These are phyloP conservation scores for Blastocystis sp. DNA, from an alignment of 352 stramenopile species.

Conservation along the genomic window DNA sequence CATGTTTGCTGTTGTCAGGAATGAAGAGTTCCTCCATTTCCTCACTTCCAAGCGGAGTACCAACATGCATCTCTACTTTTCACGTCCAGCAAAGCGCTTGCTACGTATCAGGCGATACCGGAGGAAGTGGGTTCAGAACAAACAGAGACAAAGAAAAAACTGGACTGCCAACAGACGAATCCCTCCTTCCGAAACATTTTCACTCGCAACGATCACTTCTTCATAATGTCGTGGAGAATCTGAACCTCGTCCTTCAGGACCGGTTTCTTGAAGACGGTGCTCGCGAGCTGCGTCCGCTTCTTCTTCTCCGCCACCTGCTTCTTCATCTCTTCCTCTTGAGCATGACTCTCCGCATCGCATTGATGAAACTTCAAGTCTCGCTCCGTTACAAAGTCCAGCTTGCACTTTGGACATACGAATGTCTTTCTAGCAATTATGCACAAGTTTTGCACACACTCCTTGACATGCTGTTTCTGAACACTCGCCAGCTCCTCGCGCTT, in stretches of 20 bases:
- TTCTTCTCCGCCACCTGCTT: not conserved
- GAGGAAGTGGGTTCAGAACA: not conserved
- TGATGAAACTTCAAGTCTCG: not conserved
- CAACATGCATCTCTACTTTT: not conserved
- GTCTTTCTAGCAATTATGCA: not conserved
- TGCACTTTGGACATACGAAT: constrained; percentile 15
- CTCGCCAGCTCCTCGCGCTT: not conserved
- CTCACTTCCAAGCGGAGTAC: not conserved
- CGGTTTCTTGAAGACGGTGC: constrained; percentile 6
- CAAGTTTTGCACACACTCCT: not conserved
- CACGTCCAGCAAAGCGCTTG: not conserved
- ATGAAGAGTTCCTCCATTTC: not conserved
- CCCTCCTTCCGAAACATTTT: no score
- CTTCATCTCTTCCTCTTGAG: not conserved
- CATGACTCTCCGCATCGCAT: not conserved
- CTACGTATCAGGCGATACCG: not conserved
- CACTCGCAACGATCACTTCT: not conserved
- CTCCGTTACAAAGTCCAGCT: not conserved
- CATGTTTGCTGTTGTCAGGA: not conserved
- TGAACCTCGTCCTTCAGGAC: not conserved
- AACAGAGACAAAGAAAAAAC: not conserved
- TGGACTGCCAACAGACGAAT: not conserved
- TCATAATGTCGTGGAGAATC: not conserved
- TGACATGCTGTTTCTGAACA: constrained; percentile 4
- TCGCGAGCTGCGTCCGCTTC: not conserved